Evolutionary conservation across 106 monocot species (phyloP), one percentile per base, ranked within the genome.

Genomic region (Dioscorea dumetorum): DNA sequence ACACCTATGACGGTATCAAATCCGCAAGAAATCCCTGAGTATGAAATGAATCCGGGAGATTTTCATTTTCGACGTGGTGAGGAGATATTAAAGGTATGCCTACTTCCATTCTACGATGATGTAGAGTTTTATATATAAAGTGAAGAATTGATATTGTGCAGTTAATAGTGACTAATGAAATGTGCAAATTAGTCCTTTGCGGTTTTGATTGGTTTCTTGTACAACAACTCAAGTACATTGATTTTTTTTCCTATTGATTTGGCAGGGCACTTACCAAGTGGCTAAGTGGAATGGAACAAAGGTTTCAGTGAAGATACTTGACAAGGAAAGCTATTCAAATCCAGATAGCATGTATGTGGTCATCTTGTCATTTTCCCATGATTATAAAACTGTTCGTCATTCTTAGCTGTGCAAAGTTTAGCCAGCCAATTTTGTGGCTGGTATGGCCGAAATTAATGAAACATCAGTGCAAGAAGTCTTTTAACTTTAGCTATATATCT

Each of bases 231-330:
- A 41, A 41, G 41, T 41, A 41, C 2, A 41, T 41, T 41, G 6
- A 41, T 41, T 10, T 28, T 28, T 28, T 28, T 28, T 28, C 5
- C 9, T 54, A 54, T 54, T 54, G 54, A 54, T 19, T 54, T 73
- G 0, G 22, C 54, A 86, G 85, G 77, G 74, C 2, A 69, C 70
- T 15, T 84, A 72, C 67, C 88, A 86, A 64, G 76, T 91, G 35
- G 95, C 95, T 50, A 95, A 88, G 56, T 95, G 95, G 95, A 88
- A 95, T 68, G 95, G 91, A 54, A 88, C 95, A 52, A 95, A 91
- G 73, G 91, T 95, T 64, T 67, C 70, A 51, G 88, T 95, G 28
- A 95, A 91, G 77, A 82, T 91, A 69, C 80, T 95, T 69, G 86
- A 89, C 73, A 88, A 89, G 69, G 91, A 91, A 23, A 70, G 70